Evolutionary conservation across 1,139 yeast genomes (phyloP), one percentile per base, ranked within the genome.

Genomic region (Suhomyces wounanorum): DNA sequence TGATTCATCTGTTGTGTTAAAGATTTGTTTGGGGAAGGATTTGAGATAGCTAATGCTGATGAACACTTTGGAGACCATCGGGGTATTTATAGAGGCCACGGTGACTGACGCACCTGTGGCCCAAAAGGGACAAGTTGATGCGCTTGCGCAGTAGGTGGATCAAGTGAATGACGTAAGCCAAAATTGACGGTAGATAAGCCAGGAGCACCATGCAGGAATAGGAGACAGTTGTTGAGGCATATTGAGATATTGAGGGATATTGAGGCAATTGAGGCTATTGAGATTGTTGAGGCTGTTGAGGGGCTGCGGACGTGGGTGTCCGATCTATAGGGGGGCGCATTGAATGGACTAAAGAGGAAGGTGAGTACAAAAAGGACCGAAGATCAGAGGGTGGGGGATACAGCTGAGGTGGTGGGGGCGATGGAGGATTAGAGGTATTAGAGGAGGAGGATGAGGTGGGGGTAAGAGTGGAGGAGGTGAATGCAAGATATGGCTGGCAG

Each of bases 1-100:
- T 63, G 49, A 40, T 60, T 49, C 49, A 50, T 52, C 62, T 50
- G 47, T 47, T 36, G 38, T 37, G 3, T n/a, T 11, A 9, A 26
- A n/a, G 35, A 40, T 37, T 18, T n/a, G 18, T 13, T 9, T 30
- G 21, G 16, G 14, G 43, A 21, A 11, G 37, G 18, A 8, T 16
- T 30, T 37, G 40, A 21, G 35, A 23, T 18, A 23, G 18, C 33
- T 7, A 26, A 14, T 25, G 35, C 37, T 33, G 37, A 14, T 2
- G 18, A 14, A 2, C 11, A 7, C 3, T 3, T 8, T 3, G 14
- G 9, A 33, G 18, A 17, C 9, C 14, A 8, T 17, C 14, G 39
- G 36, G 28, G 28, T 37, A 44, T 38, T 44, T 44, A 44, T 44
- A 37, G 28, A 33, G 23, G 11, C 11, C 14, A 17, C 18, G 9